Base-by-base conservation (phyloP, 495 filamentous ascomycete species). In the Lasiosphaeria miniovina region DNA sequence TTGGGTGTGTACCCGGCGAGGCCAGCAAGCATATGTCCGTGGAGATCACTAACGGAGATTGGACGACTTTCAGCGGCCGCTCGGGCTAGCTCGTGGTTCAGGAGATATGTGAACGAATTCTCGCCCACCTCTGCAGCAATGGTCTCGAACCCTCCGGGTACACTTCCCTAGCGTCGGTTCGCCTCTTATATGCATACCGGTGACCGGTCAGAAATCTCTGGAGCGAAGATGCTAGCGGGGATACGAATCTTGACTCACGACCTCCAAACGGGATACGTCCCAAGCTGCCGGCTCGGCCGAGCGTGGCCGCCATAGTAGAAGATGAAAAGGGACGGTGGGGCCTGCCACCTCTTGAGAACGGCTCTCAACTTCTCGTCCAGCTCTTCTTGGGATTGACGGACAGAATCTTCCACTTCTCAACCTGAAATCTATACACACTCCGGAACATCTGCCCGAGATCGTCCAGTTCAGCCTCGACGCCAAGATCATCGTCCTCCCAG, bases 401-500 rank as follows among this genome's bases (percentile, higher is more conserved):
- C 8, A 3, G 38, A 41, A 41, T 41, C 1, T 41, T 41, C 38
- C 38, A 41, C 38, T 12, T 7, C 12, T 8, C 38, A 1, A 41
- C 38, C 38, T 41, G 8, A 12, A 8, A 41, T 12, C 1, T 8
- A 12, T 41, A 58, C 0, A 58, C 56, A 2, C 9, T 43, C 12
- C 43, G 33, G 40, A 58, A 41, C 3, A 58, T 12, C 17, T 52
- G 34, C 8, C 11, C 49, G n/a, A 58, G 56, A 6, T 38, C 14
- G 49, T 52, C 48, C 14, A 58, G 35, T 31, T 58, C 56, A 3
- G 5, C 4, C 15, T 38, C 34, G 5, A 58, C 56, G n/a, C 56
- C 56, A 43, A 58, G 34, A 48, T 58, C 46, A 15, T 52, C 56
- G 4, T 58, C 56, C 49, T 41, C 49, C 56, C 56, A 58, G 56